phyloP scores from a whole-genome alignment of 164 flowering plant species.

The Magnolia sinica region DNA sequence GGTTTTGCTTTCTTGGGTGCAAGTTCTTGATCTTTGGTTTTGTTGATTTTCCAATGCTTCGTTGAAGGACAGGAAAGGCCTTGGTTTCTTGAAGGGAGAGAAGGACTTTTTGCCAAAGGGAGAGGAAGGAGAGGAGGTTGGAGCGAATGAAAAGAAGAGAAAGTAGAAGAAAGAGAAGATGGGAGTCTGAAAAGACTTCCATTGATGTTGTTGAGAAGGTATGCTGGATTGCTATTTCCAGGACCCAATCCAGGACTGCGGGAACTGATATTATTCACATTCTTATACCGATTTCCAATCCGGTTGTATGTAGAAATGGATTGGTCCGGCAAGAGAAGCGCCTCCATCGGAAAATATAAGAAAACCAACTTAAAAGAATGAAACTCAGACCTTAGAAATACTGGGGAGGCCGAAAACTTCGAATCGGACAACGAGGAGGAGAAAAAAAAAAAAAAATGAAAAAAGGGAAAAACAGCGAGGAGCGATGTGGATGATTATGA shows the following conservation, averaged over 20 bases:
- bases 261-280: neutral
- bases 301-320: constrained; percentile 5
- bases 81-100: constrained; percentile 22
- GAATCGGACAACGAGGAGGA: neutral
- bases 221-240: neutral
- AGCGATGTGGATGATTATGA: neutral
- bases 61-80: constrained; percentile 6
- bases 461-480: no score
- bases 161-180: constrained; percentile 18
- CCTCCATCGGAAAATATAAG: constrained; percentile 6
- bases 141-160: constrained; percentile 8
- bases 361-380: neutral
- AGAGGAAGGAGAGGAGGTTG: constrained; percentile 67
- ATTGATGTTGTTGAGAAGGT: constrained; percentile 9
- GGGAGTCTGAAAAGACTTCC: constrained; percentile 21
- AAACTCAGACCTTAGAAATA: no score
- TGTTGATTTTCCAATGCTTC: constrained; percentile 6
- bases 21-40: constrained; percentile 22
- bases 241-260: neutral
- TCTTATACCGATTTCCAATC: neutral
- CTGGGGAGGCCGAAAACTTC: neutral
- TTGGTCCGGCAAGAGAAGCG: constrained; percentile 7
- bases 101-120: constrained; percentile 24
- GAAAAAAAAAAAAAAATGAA: no score
- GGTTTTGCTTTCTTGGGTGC: constrained; percentile 36